phyloP scores from a whole-genome alignment of 2,329 filamentous ascomycete species.

The Xylariaceae sp. region DNA sequence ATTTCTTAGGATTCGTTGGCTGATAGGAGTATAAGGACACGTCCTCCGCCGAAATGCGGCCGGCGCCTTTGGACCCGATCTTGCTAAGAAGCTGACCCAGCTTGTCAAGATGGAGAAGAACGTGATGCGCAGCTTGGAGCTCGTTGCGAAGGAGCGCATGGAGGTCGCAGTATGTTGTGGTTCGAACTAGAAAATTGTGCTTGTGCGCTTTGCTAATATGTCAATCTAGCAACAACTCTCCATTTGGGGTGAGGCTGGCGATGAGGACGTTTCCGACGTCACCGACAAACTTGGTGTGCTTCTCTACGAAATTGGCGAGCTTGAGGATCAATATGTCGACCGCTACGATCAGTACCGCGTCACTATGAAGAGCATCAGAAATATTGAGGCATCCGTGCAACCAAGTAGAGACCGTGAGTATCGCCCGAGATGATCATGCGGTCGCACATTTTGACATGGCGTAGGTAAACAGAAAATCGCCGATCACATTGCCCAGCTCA shows the following conservation, averaged over 20 bases:
- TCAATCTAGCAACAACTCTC: constrained; percentile 87
- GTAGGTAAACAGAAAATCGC: constrained; percentile 98
- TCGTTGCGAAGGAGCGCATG: constrained; percentile 95
- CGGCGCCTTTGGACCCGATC: constrained; percentile 79
- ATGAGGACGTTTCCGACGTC: constrained; percentile 97
- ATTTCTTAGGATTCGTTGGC: constrained; percentile 21
- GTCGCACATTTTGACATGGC: constrained; percentile 24
- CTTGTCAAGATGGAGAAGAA: constrained; percentile 99
- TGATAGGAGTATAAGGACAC: constrained; percentile 51
- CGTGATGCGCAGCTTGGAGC: constrained; percentile 97
- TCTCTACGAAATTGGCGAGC: constrained; percentile 97
- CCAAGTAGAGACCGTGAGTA: constrained; percentile 90
- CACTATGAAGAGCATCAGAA: constrained; percentile 98
- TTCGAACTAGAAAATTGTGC: neutral
- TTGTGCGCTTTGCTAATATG: constrained; percentile 12
- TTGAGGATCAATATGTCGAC: constrained; percentile 98
- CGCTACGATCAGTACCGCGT: constrained; percentile 99
- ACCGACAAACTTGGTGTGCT: constrained; percentile 98
- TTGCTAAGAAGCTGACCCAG: constrained; percentile 96
- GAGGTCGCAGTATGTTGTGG: constrained; percentile 84
- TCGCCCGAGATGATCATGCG: constrained; percentile 8
- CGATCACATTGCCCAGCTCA: constrained; percentile 96
- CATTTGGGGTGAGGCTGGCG: constrained; percentile 92
- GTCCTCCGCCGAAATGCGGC: constrained; percentile 73
- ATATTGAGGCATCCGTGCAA: constrained; percentile 98